Percentiles rank a stretch among this genome's conserved stretches.
Conservation (phyloP, 441 rosid genomes). For the Jatropha multifida region DNA sequence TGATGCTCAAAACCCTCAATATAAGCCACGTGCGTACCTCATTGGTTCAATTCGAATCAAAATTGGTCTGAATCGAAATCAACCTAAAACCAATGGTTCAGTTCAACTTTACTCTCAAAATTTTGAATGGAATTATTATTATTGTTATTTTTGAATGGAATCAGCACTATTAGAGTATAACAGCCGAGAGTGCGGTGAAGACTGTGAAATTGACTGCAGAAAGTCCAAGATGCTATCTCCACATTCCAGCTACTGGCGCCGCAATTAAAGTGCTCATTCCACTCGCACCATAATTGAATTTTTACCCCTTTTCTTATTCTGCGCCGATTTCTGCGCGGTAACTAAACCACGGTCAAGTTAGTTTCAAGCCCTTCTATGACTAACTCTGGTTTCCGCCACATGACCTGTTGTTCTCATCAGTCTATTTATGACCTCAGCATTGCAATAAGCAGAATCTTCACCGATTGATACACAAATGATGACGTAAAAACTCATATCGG, state of each 20-base stretch:
- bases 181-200: conserved; percentile 5
- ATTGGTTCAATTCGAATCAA: too few species aligned
- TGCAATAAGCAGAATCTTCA: neutral
- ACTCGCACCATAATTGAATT: neutral
- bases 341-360: conserved; percentile 31
- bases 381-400: neutral
- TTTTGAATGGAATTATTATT: too few species aligned
- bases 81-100: too few species aligned
- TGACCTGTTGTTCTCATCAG: neutral
- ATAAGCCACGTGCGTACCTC: neutral
- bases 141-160: too few species aligned
- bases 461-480: conserved; percentile 14
- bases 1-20: neutral
- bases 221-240: neutral
- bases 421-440: neutral
- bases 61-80: too few species aligned
- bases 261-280: conserved; percentile 28
- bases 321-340: conserved; percentile 3
- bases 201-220: neutral
- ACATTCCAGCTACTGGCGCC: conserved; percentile 33
- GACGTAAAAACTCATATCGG: neutral
- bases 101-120: too few species aligned
- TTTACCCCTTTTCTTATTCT: neutral
- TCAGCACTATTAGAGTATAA: neutral
- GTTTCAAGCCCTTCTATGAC: neutral